A percentile compares a stretch with the other conserved stretches of the same genome.
These are phyloP conservation scores for Periconia digitata DNA, from an alignment of 2,329 filamentous ascomycete species.

Conservation along the genomic window DNA sequence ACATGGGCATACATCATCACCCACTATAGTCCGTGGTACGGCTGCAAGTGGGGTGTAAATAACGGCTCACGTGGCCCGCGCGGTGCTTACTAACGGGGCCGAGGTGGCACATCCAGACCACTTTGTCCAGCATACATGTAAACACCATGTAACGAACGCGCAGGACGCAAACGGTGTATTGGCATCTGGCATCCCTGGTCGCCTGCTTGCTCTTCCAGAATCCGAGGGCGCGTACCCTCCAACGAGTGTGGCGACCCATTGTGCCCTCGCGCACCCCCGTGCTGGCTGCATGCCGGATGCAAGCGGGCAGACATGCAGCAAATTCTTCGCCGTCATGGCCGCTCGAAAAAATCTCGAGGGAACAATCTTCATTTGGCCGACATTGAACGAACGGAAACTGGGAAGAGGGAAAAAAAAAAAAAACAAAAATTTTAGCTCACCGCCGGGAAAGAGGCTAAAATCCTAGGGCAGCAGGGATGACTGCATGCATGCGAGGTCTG, in stretches of 20 bases:
- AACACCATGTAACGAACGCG: too few species aligned
- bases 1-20: constrained; percentile 38
- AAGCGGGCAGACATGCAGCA: not conserved
- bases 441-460: constrained; percentile 35
- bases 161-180: too few species aligned
- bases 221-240: not conserved
- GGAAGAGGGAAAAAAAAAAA: constrained; percentile 19
- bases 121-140: too few species aligned
- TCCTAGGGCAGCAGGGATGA: constrained; percentile 26
- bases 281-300: too few species aligned
- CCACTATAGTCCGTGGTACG: too few species aligned
- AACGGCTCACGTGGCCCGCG: too few species aligned
- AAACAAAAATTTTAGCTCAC: constrained; percentile 31
- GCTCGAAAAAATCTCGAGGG: not conserved
- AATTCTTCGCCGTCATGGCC: not conserved
- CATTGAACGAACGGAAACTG: constrained; percentile 17
- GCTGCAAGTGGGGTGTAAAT: too few species aligned
- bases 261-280: too few species aligned
- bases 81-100: too few species aligned
- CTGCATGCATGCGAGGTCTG: constrained; percentile 28
- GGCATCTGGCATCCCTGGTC: too few species aligned
- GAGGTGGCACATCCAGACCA: too few species aligned
- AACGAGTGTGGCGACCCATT: not conserved
- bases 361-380: constrained; percentile 1
- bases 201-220: constrained; percentile 24